A percentile compares a stretch with the other conserved stretches of the same genome.
Evolutionary conservation across 2,329 filamentous ascomycete species (phyloP).

Genomic region (Ambrosiella cleistominuta): DNA sequence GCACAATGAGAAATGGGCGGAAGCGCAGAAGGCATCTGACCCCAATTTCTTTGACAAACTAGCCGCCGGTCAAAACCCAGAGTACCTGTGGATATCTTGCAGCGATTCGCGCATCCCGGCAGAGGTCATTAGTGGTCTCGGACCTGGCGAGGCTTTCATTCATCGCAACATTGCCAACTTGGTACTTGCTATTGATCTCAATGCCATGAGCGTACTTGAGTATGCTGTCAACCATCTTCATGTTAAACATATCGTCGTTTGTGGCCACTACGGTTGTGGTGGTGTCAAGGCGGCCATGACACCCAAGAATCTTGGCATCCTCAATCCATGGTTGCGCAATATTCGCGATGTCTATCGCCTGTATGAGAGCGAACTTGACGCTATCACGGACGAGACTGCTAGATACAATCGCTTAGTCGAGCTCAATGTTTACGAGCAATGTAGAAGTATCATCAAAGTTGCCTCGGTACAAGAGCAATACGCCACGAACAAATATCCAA

Average conservation of each 20-base stretch:
- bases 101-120: slow-evolving; percentile 84
- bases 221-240: slow-evolving; percentile 69
- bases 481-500: slow-evolving; percentile 42
- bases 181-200: slow-evolving; percentile 62
- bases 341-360: slow-evolving; percentile 59
- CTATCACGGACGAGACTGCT: slow-evolving; percentile 37
- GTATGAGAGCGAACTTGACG: slow-evolving; percentile 52
- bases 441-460: slow-evolving; percentile 64
- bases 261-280: slow-evolving; percentile 63
- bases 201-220: slow-evolving; percentile 65
- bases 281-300: slow-evolving; percentile 61
- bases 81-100: slow-evolving; percentile 80
- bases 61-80: slow-evolving; percentile 45
- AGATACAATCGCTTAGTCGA: slow-evolving; percentile 59
- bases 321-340: slow-evolving; percentile 60
- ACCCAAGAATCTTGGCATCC: slow-evolving; percentile 48
- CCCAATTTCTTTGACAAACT: slow-evolving; percentile 49
- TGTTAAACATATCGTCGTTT: slow-evolving; percentile 66
- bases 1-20: slow-evolving; percentile 50
- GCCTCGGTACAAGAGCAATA: slow-evolving; percentile 59
- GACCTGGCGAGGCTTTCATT: slow-evolving; percentile 83
- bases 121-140: slow-evolving; percentile 64
- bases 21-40: slow-evolving; percentile 37
- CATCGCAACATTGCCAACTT: slow-evolving; percentile 94
- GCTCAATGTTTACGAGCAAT: slow-evolving; percentile 65